Evolutionary conservation across 805 yeast genomes (phyloP).

Genomic region (Metschnikowia henanensis): DNA sequence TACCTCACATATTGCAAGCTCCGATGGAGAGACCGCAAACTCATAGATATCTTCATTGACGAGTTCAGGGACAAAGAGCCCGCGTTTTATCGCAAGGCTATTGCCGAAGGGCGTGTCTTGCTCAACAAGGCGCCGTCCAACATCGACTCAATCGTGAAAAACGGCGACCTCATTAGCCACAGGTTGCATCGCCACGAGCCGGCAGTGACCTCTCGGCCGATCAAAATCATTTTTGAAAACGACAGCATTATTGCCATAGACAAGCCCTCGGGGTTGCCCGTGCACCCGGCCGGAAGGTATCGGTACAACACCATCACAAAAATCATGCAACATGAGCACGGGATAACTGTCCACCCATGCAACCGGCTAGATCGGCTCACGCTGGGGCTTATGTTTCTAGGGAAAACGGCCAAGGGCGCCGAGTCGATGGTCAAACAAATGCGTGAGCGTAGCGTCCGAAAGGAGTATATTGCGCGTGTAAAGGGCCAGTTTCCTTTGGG

Average conservation of each 20-base stretch:
- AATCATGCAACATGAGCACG: slow-evolving; percentile 69
- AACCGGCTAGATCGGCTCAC: slow-evolving; percentile 89
- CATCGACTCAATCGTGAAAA: slow-evolving; percentile 62
- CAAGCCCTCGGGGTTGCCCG: slow-evolving; percentile 94
- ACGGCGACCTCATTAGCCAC: slow-evolving; percentile 84
- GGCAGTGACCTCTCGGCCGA: slow-evolving; percentile 60
- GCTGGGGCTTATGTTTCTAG: slow-evolving; percentile 90
- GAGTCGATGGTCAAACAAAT: slow-evolving; percentile 71
- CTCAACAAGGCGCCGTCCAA: slow-evolving; percentile 67
- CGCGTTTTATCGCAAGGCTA: slow-evolving; percentile 56
- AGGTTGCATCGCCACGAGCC: slow-evolving; percentile 90
- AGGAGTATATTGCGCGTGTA: slow-evolving; percentile 86
- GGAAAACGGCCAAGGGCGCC: slow-evolving; percentile 78
- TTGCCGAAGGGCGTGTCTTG: slow-evolving; percentile 64
- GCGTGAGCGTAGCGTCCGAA: slow-evolving; percentile 69
- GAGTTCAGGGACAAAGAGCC: slow-evolving; percentile 84
- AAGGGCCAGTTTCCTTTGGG: slow-evolving; percentile 75
- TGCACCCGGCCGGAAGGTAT: slow-evolving; percentile 91
- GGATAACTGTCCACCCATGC: slow-evolving; percentile 69
- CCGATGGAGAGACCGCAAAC: slow-evolving; percentile 85
- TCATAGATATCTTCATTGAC: slow-evolving; percentile 74
- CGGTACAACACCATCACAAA: slow-evolving; percentile 75
- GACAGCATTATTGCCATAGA: slow-evolving; percentile 80
- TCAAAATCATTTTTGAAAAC: slow-evolving; percentile 70
- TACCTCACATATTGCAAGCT: slow-evolving; percentile 88